Evolutionary conservation across 371 early-diverging fungal species (phyloP).

Genomic region (Zopfochytrium polystomum): DNA sequence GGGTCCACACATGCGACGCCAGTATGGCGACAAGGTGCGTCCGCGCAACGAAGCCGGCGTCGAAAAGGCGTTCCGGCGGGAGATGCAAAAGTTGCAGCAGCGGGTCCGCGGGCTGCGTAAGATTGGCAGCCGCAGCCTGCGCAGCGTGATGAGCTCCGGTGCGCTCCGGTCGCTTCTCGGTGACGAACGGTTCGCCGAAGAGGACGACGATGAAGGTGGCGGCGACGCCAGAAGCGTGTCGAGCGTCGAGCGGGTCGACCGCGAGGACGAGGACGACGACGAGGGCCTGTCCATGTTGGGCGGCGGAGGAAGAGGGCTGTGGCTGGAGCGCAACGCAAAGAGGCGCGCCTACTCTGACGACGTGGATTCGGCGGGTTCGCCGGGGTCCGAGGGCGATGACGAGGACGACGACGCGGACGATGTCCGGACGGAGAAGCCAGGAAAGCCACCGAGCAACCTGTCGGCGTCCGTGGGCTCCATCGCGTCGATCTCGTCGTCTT

Average conservation of each 20-base stretch:
- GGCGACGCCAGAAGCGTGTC: background rate
- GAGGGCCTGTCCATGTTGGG: background rate
- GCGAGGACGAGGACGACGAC: conserved; percentile 11
- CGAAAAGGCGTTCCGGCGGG: conserved; percentile 3
- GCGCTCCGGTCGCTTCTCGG: conserved; percentile 3
- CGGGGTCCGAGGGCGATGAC: too few relatives aligned
- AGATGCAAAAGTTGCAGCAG: conserved; percentile 6
- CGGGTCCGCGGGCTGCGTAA: background rate
- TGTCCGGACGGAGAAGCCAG: too few relatives aligned
- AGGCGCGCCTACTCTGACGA: too few relatives aligned
- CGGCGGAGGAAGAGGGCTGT: background rate
- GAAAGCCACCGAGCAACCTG: too few relatives aligned
- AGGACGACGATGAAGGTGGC: conserved; percentile 17
- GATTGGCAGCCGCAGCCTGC: conserved; percentile 3
- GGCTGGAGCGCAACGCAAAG: too few relatives aligned
- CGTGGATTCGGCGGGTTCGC: too few relatives aligned
- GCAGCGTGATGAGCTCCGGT: conserved; percentile 16
- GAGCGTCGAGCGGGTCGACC: background rate
- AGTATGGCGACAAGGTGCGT: conserved; percentile 73
- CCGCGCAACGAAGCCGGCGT: conserved; percentile 69
- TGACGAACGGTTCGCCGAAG: conserved; percentile 14
- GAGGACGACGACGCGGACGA: too few relatives aligned
- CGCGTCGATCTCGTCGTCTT: too few relatives aligned
- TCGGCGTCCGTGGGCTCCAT: too few relatives aligned
- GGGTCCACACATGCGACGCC: conserved; percentile 75